phyloP scores from a whole-genome alignment of 495 filamentous ascomycete genomes.

The Penicillium canariense region DNA sequence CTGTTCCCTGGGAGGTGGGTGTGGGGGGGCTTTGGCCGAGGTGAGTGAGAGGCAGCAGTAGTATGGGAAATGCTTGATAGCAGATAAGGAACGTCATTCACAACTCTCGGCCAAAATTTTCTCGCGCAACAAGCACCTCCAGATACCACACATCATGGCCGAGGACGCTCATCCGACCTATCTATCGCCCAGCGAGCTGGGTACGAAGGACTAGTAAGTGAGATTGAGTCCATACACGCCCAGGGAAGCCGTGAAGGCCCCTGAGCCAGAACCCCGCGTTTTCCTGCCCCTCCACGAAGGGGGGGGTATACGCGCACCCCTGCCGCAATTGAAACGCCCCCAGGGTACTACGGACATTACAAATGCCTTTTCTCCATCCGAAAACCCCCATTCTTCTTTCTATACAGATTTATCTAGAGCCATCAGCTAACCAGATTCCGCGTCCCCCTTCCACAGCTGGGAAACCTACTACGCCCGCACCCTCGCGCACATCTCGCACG shows the following conservation, averaged over 20 bases:
- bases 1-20: too few species aligned
- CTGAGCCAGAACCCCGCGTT: conserved; percentile 8
- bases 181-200: conserved; percentile 51
- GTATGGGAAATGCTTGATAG: conserved; percentile 3
- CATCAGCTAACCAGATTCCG: conserved; percentile 4
- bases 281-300: conserved; percentile 16
- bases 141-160: conserved; percentile 20
- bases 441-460: conserved; percentile 31
- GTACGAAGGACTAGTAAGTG: conserved; percentile 55
- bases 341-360: too few species aligned
- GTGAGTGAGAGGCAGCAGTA: too few species aligned
- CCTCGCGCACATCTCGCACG: conserved; percentile 35
- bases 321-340: neutral
- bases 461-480: conserved; percentile 48
- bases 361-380: too few species aligned
- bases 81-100: conserved; percentile 18
- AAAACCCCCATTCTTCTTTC: neutral
- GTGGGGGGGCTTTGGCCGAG: neutral
- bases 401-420: neutral
- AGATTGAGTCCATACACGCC: neutral
- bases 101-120: conserved; percentile 18
- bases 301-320: neutral
- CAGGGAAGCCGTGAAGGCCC: neutral
- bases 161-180: conserved; percentile 38
- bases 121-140: conserved; percentile 5